A percentile compares a stretch with the other conserved stretches of the same genome.
Evolutionary conservation across 2,329 filamentous ascomycete genomes (phyloP).

Genomic region (Allantophomopsis cytisporea): DNA sequence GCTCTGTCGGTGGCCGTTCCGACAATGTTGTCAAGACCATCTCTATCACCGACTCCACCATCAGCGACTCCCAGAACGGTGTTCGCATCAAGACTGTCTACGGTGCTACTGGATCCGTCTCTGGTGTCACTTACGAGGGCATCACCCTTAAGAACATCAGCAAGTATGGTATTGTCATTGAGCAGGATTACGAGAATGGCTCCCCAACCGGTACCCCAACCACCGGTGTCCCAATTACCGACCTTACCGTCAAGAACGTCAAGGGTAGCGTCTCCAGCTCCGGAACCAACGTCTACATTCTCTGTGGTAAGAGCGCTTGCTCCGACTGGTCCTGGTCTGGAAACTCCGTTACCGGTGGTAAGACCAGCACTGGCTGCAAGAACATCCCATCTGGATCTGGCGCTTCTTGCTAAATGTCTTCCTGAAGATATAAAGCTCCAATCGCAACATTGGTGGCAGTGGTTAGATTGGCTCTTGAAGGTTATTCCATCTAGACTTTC

Average conservation of each 20-base stretch:
- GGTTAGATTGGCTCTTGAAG: no score
- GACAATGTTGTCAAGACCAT: conserved; percentile 40
- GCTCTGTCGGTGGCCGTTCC: conserved; percentile 39
- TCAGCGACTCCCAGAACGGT: conserved; percentile 38
- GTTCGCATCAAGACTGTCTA: conserved; percentile 44
- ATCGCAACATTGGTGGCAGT: no score
- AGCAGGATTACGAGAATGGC: conserved; percentile 42
- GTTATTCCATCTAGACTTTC: no score
- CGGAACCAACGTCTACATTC: conserved; percentile 32
- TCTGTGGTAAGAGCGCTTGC: conserved; percentile 36
- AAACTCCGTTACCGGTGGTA: conserved; percentile 34
- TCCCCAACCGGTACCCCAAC: conserved; percentile 28
- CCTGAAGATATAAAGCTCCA: not conserved
- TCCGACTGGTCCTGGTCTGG: conserved; percentile 36
- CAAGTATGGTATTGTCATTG: conserved; percentile 40
- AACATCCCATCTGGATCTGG: not conserved
- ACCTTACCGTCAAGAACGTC: conserved; percentile 27
- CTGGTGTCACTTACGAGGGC: conserved; percentile 34
- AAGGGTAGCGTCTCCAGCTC: conserved; percentile 24
- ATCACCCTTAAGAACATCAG: conserved; percentile 35
- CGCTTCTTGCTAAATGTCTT: not conserved
- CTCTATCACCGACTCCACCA: conserved; percentile 30
- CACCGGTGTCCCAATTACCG: conserved; percentile 37
- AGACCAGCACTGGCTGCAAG: not conserved
- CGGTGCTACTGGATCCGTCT: conserved; percentile 35